A percentile compares a stretch with the other conserved stretches of the same genome.
These are phyloP conservation scores for Sclerotinia borealis DNA, from an alignment of 2,329 filamentous ascomycete genomes.

Conservation along the genomic window DNA sequence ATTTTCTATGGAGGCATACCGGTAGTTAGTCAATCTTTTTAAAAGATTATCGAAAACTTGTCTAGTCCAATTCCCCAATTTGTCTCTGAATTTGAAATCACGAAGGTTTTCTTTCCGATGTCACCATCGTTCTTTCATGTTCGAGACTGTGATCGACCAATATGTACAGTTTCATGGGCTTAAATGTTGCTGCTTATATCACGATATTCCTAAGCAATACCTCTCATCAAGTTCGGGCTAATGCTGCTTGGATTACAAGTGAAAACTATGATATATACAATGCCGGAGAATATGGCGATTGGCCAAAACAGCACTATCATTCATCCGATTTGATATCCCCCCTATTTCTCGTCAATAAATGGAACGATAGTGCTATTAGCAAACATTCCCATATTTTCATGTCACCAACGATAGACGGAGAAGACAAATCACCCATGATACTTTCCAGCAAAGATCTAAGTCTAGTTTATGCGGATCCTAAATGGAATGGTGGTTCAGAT, in stretches of 20 bases:
- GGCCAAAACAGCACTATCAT: neutral
- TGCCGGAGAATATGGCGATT: conserved; percentile 3
- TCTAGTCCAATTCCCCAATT: neutral
- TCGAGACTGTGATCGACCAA: neutral
- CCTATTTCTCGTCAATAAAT: conserved; percentile 5
- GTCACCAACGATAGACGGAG: neutral
- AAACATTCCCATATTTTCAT: conserved; percentile 9
- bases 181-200: neutral
- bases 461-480: conserved; percentile 2
- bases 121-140: conserved; percentile 4
- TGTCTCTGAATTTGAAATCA: neutral
- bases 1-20: neutral
- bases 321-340: conserved; percentile 1
- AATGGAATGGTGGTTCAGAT: conserved; percentile 2
- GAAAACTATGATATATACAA: conserved; percentile 1
- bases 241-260: neutral
- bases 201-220: neutral
- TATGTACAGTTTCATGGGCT: neutral
- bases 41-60: neutral
- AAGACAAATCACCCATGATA: neutral
- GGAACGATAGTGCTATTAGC: conserved; percentile 3
- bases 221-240: neutral
- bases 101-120: conserved; percentile 7
- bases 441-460: conserved; percentile 9
- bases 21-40: neutral